Evolutionary conservation across 2,329 filamentous ascomycete genomes (phyloP).

Genomic region (Colletotrichum sp.): DNA sequence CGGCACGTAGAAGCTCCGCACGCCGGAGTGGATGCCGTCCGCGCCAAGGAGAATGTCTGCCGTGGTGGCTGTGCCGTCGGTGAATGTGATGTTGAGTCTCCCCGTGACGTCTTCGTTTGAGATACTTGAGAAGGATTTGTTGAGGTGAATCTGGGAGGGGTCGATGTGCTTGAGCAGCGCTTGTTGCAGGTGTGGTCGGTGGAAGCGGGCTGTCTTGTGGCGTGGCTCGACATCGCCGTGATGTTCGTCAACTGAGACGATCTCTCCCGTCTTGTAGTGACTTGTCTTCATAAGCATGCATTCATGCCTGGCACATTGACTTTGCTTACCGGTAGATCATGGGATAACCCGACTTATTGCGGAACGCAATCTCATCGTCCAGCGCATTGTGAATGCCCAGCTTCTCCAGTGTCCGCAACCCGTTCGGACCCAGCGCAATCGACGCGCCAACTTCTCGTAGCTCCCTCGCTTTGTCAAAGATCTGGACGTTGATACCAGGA

Average conservation of each 20-base stretch:
- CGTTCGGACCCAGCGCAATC: constrained; percentile 57
- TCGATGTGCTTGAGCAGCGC: constrained; percentile 51
- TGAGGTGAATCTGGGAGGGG: constrained; percentile 43
- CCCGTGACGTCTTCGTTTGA: constrained; percentile 28
- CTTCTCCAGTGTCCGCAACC: constrained; percentile 54
- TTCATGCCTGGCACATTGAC: accelerated
- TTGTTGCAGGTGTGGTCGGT: constrained; percentile 53
- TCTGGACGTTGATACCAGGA: constrained; percentile 45
- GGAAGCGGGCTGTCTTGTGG: constrained; percentile 49
- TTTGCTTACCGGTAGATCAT: constrained; percentile 47
- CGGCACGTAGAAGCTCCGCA: constrained; percentile 48
- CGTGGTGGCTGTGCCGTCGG: constrained; percentile 46
- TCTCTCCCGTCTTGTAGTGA: constrained; percentile 48
- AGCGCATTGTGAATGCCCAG: constrained; percentile 53
- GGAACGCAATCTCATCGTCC: constrained; percentile 41
- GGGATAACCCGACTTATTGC: constrained; percentile 43
- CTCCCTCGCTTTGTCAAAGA: constrained; percentile 54
- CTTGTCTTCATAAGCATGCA: constrained; percentile 19
- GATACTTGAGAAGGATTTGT: constrained; percentile 44
- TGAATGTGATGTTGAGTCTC: constrained; percentile 45
- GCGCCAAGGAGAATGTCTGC: constrained; percentile 57
- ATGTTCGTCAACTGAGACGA: constrained; percentile 47
- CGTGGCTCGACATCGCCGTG: constrained; percentile 37
- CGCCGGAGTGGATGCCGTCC: constrained; percentile 57
- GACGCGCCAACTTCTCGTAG: constrained; percentile 53